phyloP scores from a whole-genome alignment of 495 filamentous ascomycete genomes.

The Hyaloscypha variabilis region DNA sequence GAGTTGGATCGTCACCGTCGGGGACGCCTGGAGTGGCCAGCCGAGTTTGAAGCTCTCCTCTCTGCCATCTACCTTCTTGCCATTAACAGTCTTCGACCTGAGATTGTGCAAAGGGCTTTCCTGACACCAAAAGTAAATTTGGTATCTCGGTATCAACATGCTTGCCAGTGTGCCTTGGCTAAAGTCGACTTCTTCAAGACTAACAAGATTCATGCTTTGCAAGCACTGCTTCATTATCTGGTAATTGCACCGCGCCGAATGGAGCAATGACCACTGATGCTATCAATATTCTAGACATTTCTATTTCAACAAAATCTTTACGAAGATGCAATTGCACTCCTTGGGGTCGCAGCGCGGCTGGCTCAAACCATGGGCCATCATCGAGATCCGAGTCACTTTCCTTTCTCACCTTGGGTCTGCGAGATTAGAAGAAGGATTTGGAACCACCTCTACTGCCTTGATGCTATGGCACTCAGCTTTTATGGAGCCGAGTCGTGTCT shows the following conservation, averaged over 20 bases:
- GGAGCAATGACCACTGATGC: background rate
- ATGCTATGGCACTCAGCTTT: constrained; percentile 19
- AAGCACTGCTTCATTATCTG: constrained; percentile 24
- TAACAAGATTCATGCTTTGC: constrained; percentile 15
- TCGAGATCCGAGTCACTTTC: constrained; percentile 31
- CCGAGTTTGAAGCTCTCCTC: constrained; percentile 24
- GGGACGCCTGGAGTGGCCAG: constrained; percentile 7
- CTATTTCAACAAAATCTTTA: constrained; percentile 23
- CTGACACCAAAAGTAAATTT: constrained; percentile 7
- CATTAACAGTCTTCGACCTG: constrained; percentile 21
- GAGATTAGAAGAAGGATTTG: constrained; percentile 32
- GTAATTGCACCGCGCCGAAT: background rate
- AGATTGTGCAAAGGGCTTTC: constrained; percentile 14
- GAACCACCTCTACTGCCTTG: constrained; percentile 25
- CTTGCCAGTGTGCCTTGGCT: constrained; percentile 10
- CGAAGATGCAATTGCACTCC: constrained; percentile 21
- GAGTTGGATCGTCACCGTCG: constrained; percentile 23
- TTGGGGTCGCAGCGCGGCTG: constrained; percentile 23
- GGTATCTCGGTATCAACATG: constrained; percentile 14
- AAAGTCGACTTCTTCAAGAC: constrained; percentile 21
- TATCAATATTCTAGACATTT: constrained; percentile 20
- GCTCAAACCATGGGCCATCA: constrained; percentile 33
- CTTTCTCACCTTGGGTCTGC: constrained; percentile 32
- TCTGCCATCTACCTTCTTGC: constrained; percentile 20
- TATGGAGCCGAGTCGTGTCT: constrained; percentile 29